These are phyloP conservation scores for Oryza longistaminata DNA, from an alignment of 176 grass and related monocot genomes.

Conservation along the genomic window DNA sequence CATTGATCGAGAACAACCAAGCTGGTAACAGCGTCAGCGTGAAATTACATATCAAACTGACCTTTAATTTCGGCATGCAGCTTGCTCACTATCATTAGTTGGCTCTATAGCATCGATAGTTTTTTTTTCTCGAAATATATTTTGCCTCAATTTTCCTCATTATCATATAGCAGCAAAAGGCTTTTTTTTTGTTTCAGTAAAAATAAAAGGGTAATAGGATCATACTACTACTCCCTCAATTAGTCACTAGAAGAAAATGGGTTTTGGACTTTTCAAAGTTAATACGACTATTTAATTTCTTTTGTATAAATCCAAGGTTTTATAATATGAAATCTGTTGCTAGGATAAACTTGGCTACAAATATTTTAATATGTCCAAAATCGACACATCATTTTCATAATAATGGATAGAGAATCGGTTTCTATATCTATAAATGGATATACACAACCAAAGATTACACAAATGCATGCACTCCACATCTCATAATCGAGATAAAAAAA, in stretches of 20 bases:
- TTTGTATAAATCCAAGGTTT: neutral
- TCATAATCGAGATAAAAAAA: too few species aligned
- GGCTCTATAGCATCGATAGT: too few species aligned
- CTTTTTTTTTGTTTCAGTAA: neutral
- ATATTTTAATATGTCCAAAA: too few species aligned
- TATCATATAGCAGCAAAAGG: neutral
- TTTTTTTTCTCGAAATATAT: too few species aligned
- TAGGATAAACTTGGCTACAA: neutral
- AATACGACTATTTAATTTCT: neutral
- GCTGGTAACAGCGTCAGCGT: neutral
- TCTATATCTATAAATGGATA: too few species aligned
- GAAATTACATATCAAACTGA: neutral
- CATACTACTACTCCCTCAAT: neutral
- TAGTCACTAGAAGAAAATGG: neutral
- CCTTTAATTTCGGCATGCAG: neutral
- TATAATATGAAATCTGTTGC: neutral
- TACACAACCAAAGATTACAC: too few species aligned
- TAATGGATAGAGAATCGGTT: too few species aligned
- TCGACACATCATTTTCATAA: too few species aligned
- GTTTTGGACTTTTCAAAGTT: neutral
- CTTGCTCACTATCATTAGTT: neutral
- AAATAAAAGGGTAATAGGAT: neutral
- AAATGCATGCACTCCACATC: too few species aligned
- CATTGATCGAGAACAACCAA: neutral
- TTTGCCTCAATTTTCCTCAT: too few species aligned